These are phyloP conservation scores for Mucor saturninus DNA, from an alignment of 371 early-diverging fungal species.

Conservation along the genomic window DNA sequence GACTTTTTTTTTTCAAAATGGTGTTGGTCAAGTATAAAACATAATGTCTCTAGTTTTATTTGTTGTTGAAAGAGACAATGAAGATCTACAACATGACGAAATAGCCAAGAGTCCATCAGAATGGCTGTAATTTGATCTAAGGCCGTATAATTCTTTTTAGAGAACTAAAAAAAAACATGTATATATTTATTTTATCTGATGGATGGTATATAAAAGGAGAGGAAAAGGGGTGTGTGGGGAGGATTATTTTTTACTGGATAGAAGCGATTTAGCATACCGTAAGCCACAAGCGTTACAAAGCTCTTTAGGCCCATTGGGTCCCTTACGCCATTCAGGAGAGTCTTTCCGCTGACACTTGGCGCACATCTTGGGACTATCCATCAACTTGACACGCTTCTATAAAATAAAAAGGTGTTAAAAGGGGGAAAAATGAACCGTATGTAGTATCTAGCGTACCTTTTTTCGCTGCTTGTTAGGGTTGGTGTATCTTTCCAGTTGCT, in stretches of 20 bases:
- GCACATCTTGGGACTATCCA: constrained; percentile 38
- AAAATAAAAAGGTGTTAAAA: neutral
- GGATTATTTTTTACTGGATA: neutral
- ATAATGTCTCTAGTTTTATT: too few species aligned
- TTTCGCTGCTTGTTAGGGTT: constrained; percentile 26
- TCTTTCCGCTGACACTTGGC: constrained; percentile 69
- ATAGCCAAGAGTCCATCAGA: too few species aligned
- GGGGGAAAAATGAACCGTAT: neutral
- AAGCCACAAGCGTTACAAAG: constrained; percentile 90
- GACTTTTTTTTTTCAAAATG: too few species aligned
- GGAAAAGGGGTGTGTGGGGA: neutral
- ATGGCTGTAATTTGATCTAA: too few species aligned
- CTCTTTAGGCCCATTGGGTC: constrained; percentile 78
- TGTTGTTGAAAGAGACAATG: too few species aligned
- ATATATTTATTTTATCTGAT: neutral
- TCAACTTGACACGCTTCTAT: constrained; percentile 23
- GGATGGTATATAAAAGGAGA: neutral
- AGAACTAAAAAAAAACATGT: too few species aligned
- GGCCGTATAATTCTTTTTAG: too few species aligned
- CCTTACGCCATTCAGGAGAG: constrained; percentile 85
- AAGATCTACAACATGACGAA: too few species aligned
- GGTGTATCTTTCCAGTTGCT: constrained; percentile 35
- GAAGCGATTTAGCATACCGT: constrained; percentile 37
- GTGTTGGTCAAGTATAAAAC: too few species aligned
- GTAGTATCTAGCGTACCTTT: constrained; percentile 14